Evolutionary conservation across 1,139 yeast species (phyloP), one percentile per base, ranked within the genome.

Genomic region (Saccharomyces hybrid): DNA sequence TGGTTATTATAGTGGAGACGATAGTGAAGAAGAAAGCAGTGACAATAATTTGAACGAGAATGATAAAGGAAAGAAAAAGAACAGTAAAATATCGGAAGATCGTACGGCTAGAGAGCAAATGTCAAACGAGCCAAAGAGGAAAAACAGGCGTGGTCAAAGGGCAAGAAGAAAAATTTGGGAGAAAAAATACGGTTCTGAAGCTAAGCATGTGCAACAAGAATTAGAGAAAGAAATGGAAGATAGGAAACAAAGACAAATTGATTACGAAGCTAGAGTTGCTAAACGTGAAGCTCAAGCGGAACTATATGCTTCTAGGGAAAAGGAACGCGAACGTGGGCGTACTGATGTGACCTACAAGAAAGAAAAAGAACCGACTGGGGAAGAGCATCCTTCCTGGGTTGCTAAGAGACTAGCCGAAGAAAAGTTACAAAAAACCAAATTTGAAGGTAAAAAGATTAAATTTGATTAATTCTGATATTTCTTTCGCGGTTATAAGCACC

Each of bases 141-240:
- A 90, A 65, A 95, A 93, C 70, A 79, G 99, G 72, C 82, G 97
- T 68, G 99, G 99, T 23, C 99, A 95, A 75, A 78, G 98, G 61
- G 99, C 97, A 1, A 83, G 99, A 73, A 95, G 93, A 70, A 86
- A 87, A 74, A 89, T 93, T 53, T 91, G 98, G 97, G 99, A 90
- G 66, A 75, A 80, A 71, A 93, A 93, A 70, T 93, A 78, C 67
- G 99, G 99, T 42, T 71, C 73, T 38, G 76, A 76, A 42, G 99
- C 99, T 13, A 85, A 83, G 56, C 99, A 95, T 69, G 77, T 90
- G 41, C 77, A 81, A 64, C 79, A 82, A 61, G 86, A 88, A 62
- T 73, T 75, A 11, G 82, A 78, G 52, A 77, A 82, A 48, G 70
- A 74, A 44, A 73, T 73, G 48, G 77, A 78, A 53, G 87, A 82